Percentiles rank a stretch among this genome's conserved stretches.
Conservation (phyloP, 2,329 filamentous ascomycete species). For the Penicillium paneum region DNA sequence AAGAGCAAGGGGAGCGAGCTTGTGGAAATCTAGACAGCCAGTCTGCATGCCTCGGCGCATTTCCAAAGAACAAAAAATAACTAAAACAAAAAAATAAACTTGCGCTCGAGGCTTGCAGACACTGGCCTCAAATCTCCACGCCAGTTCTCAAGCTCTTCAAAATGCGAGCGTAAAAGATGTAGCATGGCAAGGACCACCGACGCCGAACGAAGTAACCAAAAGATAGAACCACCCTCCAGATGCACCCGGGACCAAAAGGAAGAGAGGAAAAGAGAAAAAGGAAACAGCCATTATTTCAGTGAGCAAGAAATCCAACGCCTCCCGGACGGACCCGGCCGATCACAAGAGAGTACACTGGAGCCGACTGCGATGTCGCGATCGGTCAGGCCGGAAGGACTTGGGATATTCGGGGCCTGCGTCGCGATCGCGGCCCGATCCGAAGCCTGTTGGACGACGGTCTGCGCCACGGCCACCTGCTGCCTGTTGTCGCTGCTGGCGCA, state of each 20-base stretch:
- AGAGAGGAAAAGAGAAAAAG: conserved; percentile 13
- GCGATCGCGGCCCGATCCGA: conserved; percentile 35
- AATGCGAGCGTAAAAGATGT: conserved; percentile 2
- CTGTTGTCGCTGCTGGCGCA: conserved; percentile 74
- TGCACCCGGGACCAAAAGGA: conserved; percentile 26
- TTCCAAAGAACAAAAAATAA: not conserved
- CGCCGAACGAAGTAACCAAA: conserved; percentile 27
- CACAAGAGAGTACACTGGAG: conserved; percentile 40
- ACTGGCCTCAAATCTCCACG: not conserved
- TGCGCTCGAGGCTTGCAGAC: not conserved
- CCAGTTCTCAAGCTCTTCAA: not conserved
- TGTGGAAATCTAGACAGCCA: not conserved
- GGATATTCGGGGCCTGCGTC: conserved; percentile 40
- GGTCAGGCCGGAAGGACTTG: conserved; percentile 40
- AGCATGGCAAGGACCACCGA: conserved; percentile 15
- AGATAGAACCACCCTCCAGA: conserved; percentile 27
- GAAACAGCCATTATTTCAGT: conserved; percentile 12
- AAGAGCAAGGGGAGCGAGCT: conserved; percentile 1
- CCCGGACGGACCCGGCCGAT: conserved; percentile 23
- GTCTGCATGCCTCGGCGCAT: not conserved
- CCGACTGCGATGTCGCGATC: conserved; percentile 36
- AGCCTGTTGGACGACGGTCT: conserved; percentile 38
- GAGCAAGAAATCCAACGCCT: conserved; percentile 1
- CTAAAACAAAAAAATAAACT: not conserved
- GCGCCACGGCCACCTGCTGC: conserved; percentile 35